Base-by-base conservation (phyloP, 352 stramenopile genomes). In the Peronospora tabacina region DNA sequence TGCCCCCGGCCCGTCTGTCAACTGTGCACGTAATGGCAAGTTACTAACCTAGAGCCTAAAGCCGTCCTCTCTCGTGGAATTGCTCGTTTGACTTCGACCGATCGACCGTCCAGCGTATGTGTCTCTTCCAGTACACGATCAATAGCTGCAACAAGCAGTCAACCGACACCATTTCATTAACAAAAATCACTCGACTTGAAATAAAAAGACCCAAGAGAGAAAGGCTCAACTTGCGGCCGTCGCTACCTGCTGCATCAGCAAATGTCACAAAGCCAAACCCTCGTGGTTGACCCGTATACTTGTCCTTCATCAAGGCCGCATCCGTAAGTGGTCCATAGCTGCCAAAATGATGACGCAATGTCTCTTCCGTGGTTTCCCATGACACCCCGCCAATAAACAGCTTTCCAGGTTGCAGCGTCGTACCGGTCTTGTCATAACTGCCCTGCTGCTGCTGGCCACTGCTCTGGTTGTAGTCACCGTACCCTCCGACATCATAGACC, bases 231-330 rank as follows among this genome's bases (percentile, higher is more conserved):
- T 26, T 6, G 17, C 19, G 17, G 9, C 68, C 65, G 54, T n/a
- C 38, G 33, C 15, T 84, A 94, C 84, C 82, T 87, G 77, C 64
- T 11, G 76, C 54, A 55, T 96, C 87, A n/a, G 79, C 83, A 52
- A 96, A 97, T 55, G 87, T 96, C 32, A 97, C 87, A 53, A 97
- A 97, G 43, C 87, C 90, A 51, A 97, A 97, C 37, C 90, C 90
- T 28, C 89, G 71, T 29, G 87, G 85, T 58, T 96, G 80, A 26
- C 86, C 87, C 29, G 88, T 96, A 70, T 90, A 94, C 63, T 94
- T 94, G 76, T 97, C 87, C 65, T 94, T 93, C 86, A 96, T 96
- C 35, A 97, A 60, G 44, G 81, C 84, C 8, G 87, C 87, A 49
- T 95, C 83, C 24, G 77, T 89, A 7, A 97, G 66, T 45, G 60